These are phyloP conservation scores for Isatis lusitanica DNA, from an alignment of 441 rosid species.

Conservation along the genomic window DNA sequence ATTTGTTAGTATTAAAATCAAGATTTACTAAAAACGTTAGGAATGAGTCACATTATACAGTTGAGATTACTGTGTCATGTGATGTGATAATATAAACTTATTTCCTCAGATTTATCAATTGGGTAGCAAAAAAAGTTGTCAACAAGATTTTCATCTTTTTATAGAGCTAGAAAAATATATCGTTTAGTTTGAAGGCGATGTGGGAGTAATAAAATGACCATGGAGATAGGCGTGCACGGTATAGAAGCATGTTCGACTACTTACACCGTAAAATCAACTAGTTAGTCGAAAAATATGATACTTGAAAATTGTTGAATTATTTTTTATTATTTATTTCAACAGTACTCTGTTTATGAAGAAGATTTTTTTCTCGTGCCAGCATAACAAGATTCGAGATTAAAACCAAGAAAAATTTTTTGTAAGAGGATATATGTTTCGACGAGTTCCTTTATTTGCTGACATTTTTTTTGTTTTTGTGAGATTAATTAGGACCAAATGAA, in stretches of 20 bases:
- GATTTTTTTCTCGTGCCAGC: no score
- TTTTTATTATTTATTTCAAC: no score
- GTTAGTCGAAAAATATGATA: neutral
- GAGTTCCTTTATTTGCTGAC: neutral
- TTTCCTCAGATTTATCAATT: neutral
- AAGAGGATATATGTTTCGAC: neutral
- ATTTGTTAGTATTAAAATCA: neutral
- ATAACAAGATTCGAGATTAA: neutral
- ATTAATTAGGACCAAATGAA: constrained; percentile 1
- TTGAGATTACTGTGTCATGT: neutral
- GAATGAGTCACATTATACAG: neutral
- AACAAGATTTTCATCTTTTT: neutral
- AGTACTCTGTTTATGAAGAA: no score
- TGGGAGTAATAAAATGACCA: neutral
- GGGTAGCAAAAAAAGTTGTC: no score
- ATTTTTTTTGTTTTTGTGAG: neutral
- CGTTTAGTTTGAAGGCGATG: neutral
- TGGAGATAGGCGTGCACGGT: constrained; percentile 7
- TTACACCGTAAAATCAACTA: neutral
- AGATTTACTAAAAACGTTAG: neutral
- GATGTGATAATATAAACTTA: neutral
- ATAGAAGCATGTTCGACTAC: neutral
- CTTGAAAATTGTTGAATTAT: neutral
- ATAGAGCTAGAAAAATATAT: neutral
- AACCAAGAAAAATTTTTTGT: neutral